Base-by-base conservation (phyloP, 768 basidiomycete species). In the Amanita rubescens region DNA sequence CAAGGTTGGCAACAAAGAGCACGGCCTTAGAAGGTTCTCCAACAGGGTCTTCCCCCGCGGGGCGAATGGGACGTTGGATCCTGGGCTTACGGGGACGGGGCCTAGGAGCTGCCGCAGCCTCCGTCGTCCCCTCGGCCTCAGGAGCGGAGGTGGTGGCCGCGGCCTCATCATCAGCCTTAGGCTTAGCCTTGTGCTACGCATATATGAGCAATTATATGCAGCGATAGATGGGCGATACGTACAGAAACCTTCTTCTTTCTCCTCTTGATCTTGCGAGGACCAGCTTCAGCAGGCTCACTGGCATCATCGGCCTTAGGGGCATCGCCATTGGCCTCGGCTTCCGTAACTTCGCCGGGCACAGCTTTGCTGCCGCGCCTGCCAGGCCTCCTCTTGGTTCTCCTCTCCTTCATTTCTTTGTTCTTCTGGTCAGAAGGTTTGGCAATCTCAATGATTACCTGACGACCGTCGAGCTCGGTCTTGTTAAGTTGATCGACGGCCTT, bases 1-100 rank as follows among this genome's bases (percentile, higher is more conserved):
- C 91, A 56, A 98, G 91, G 76, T 98, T 98, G 73, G 94, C 95
- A 61, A 97, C 94, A 63, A 97, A 97, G 60, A 97, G 77, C 73
- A 90, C 83, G 54, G 78, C 87, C 76, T 87, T 87, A 66, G 90
- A 93, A 27, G 86, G 90, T 67, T 92, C 91, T 62, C 93, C 93
- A 51, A 73, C 75, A 25, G 93, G 92, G 56, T 89, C 87, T 69
- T 92, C 86, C 50, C 90, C 91, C 27, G 76, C 80, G 25, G 87
- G 79, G 62, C 90, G 90, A 49, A 75, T 70, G 52, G 77, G 65
- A 51, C 83, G 86, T 51, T 78, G 77, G 19, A 71, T 63, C 63
- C 73, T 83, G 60, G 75, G 71, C 68, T 78, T 87, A 68, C 81
- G 82, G 57, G 66, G 58, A 61, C 81, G 79, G 55, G 72, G 63